Evolutionary conservation across 2,329 filamentous ascomycete genomes (phyloP), one percentile per base, ranked within the genome.

Genomic region (Ophiocordyceps camponoti-rufipedis): DNA sequence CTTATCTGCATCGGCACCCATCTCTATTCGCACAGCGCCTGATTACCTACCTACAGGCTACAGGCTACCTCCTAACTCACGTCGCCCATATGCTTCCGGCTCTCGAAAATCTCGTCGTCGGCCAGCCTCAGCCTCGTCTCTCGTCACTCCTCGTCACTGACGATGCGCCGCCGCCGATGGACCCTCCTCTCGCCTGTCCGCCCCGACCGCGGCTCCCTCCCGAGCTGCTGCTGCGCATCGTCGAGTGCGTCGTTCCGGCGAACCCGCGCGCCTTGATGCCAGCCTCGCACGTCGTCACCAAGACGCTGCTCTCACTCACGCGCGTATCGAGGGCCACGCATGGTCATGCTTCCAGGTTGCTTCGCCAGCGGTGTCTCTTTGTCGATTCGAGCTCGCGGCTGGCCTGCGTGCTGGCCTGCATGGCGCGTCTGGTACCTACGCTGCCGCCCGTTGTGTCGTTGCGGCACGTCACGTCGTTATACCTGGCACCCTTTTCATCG

Each of bases 361-460:
- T 73, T n/a, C 63, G 63, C 42, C 54, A 63, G 47, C 60, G 65
- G 49, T 72, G 68, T 53, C 49, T 70, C 33, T 65, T 65, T 50
- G 55, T 74, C 38, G 62, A 68, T 44, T 63, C 63, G 19, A 54
- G 55, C 14, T 49, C 49, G 5, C 61, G 62, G 18, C 59, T 68
- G 13, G 53, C 54, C 5, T 45, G 54, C 4, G 48, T 66, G 28
- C 49, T 67, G 12, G 51, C 54, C 11, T 61, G 59, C 47, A 49
- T 69, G 45, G 53, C 57, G 48, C 56, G 56, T 7, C 44, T 56
- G 42, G 55, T 55, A 32, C 56, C 59, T 8, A 52, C 48, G 16
- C 48, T 62, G 13, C 55, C 60, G 9, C 52, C 55, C 9, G 45
- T 48, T 5, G 28, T 58, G 32, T 55, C 56, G 31, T 54, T 63